Conservation (phyloP, 129 eudicot species). For the Solidago caesia region DNA sequence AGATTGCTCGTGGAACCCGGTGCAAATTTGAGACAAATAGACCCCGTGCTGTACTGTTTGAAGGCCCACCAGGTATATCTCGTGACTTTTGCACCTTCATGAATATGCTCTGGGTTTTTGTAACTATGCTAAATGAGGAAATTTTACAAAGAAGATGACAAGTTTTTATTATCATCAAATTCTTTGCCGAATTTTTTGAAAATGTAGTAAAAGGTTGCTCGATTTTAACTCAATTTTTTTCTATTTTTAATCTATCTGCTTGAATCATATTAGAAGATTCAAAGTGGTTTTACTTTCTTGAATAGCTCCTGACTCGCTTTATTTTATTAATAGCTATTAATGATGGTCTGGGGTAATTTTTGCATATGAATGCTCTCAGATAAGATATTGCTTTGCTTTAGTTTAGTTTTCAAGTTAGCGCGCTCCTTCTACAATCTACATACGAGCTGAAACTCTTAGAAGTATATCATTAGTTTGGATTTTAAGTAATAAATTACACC, state of each 20-base stretch:
- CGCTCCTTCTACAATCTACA: neutral
- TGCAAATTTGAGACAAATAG: slow-evolving; percentile 94
- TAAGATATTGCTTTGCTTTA: neutral
- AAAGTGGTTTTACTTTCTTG: neutral
- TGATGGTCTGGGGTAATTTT: slow-evolving; percentile 13
- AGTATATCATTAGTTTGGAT: neutral
- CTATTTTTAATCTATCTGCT: slow-evolving; percentile 9
- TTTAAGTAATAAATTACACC: neutral
- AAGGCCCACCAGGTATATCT: slow-evolving; percentile 97
- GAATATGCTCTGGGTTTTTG: neutral
- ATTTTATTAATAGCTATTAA: slow-evolving; percentile 8
- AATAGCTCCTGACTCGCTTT: slow-evolving; percentile 2
- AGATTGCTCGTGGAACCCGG: slow-evolving; percentile 97
- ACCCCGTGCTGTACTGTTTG: slow-evolving; percentile 95
- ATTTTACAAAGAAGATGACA: slow-evolving; percentile 16
- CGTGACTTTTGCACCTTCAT: slow-evolving; percentile 1
- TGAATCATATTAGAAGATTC: neutral
- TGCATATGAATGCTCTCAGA: neutral
- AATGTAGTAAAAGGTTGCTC: slow-evolving; percentile 2
- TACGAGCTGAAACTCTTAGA: slow-evolving; percentile 1
- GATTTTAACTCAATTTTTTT: neutral
- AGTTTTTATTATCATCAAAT: slow-evolving; percentile 10
- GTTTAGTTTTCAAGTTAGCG: neutral
- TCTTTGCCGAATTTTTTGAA: slow-evolving; percentile 6
- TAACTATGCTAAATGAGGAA: slow-evolving; percentile 9